Percentiles rank a stretch among this genome's conserved stretches.
These are phyloP conservation scores for Colletotrichum sp. DNA, from an alignment of 2,329 filamentous ascomycete genomes.

Conservation along the genomic window DNA sequence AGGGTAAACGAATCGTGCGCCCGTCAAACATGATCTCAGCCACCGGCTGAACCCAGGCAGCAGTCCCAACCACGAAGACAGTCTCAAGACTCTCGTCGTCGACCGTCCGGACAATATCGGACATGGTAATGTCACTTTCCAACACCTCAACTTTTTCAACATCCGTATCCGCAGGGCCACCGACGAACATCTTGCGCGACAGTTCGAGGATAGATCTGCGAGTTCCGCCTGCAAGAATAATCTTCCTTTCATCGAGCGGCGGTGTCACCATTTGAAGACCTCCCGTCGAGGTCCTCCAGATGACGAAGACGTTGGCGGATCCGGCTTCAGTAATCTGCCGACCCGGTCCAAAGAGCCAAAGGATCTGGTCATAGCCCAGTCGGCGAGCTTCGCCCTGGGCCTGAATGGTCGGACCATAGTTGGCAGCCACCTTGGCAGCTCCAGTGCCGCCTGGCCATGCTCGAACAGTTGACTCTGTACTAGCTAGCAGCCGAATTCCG, in stretches of 20 bases:
- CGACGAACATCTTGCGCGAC: not conserved
- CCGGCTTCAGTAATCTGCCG: constrained; percentile 5
- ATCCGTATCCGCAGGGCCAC: constrained; percentile 36
- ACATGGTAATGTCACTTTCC: constrained; percentile 83
- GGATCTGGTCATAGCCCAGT: constrained; percentile 16
- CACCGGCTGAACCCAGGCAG: constrained; percentile 57
- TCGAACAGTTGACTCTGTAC: not conserved
- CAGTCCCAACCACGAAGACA: constrained; percentile 86
- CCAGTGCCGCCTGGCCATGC: constrained; percentile 14
- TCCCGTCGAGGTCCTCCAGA: not conserved
- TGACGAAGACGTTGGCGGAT: constrained; percentile 3
- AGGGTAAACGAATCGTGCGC: constrained; percentile 57
- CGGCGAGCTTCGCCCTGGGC: constrained; percentile 3
- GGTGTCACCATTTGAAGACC: not conserved
- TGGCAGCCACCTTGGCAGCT: constrained; percentile 17
- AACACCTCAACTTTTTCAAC: constrained; percentile 69
- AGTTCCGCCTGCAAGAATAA: not conserved
- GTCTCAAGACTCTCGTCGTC: constrained; percentile 80
- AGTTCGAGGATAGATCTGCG: not conserved
- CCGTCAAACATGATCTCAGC: constrained; percentile 69
- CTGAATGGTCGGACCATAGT: constrained; percentile 22
- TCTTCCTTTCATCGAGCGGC: not conserved
- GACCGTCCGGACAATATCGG: constrained; percentile 74
- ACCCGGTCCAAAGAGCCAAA: constrained; percentile 16
- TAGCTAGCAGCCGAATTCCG: not conserved